A percentile compares a stretch with the other conserved stretches of the same genome.
Evolutionary conservation across 768 basidiomycete genomes (phyloP).

Genomic region (Mycena metata): DNA sequence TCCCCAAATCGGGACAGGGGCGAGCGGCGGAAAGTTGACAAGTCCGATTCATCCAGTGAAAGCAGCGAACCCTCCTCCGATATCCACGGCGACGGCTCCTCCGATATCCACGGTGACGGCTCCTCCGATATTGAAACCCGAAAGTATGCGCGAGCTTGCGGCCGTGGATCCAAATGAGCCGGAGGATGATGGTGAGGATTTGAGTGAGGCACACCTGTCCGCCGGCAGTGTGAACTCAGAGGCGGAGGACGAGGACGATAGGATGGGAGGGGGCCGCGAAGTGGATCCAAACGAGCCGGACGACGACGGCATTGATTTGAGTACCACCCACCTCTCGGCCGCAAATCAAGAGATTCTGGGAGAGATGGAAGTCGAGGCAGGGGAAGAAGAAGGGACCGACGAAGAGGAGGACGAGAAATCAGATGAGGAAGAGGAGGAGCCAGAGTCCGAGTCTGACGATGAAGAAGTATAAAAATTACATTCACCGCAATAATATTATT

Average conservation of each 20-base stretch:
- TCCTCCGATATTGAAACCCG: too few relatives aligned
- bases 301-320: too few relatives aligned
- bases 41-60: too few relatives aligned
- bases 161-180: constrained; percentile 1
- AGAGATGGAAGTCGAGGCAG: neutral
- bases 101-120: too few relatives aligned
- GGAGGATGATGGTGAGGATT: constrained; percentile 4
- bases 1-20: too few relatives aligned
- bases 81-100: too few relatives aligned
- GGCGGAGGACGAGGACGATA: constrained; percentile 4
- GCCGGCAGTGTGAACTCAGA: neutral
- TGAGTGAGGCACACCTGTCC: neutral
- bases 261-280: too few relatives aligned
- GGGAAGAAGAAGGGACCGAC: neutral
- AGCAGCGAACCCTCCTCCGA: too few relatives aligned
- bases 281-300: too few relatives aligned
- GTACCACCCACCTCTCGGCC: neutral
- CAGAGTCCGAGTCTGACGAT: neutral
- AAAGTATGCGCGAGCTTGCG: neutral
- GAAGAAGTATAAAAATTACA: too few relatives aligned
- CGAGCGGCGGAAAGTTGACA: too few relatives aligned
- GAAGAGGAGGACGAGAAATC: neutral
- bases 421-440: neutral
- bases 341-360: neutral
- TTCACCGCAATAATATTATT: neutral